Evolutionary conservation across 805 yeast species (phyloP).

Genomic region (Crinitomyces ghanaensis): DNA sequence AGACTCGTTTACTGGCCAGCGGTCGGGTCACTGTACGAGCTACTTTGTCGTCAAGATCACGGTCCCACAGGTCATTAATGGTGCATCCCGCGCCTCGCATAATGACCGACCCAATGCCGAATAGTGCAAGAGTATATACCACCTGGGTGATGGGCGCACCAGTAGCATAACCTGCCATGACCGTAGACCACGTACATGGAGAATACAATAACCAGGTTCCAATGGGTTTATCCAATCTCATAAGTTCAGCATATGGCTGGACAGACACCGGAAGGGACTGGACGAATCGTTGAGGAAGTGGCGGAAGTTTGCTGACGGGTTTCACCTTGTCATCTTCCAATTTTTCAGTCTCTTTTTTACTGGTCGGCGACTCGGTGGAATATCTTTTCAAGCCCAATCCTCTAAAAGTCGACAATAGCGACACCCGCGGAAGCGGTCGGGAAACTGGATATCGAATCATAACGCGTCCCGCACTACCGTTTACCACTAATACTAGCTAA

Average conservation of each 20-base stretch:
- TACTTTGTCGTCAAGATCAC: constrained; percentile 73
- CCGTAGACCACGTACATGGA: constrained; percentile 88
- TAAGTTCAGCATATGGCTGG: constrained; percentile 86
- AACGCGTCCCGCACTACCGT: too few species aligned
- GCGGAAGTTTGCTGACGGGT: too few species aligned
- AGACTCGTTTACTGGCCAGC: constrained; percentile 77
- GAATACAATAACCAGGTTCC: constrained; percentile 76
- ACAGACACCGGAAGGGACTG: constrained; percentile 48
- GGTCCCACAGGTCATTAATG: constrained; percentile 79
- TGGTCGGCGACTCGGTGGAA: too few species aligned
- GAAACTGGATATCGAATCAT: too few species aligned
- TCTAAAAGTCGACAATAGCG: too few species aligned
- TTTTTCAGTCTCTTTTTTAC: too few species aligned
- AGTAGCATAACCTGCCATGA: constrained; percentile 71
- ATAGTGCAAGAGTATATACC: constrained; percentile 49
- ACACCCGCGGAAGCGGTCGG: too few species aligned
- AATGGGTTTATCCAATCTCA: constrained; percentile 92
- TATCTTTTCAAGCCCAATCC: too few species aligned
- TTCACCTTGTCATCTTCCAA: too few species aligned
- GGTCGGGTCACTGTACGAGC: constrained; percentile 86
- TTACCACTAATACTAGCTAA: too few species aligned
- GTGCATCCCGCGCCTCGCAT: constrained; percentile 99
- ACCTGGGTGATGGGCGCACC: constrained; percentile 57
- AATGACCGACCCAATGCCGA: constrained; percentile 72
- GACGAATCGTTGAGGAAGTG: constrained; percentile 25